Conservation (phyloP, 331 rosid species). For the Prunus yedoensis region DNA sequence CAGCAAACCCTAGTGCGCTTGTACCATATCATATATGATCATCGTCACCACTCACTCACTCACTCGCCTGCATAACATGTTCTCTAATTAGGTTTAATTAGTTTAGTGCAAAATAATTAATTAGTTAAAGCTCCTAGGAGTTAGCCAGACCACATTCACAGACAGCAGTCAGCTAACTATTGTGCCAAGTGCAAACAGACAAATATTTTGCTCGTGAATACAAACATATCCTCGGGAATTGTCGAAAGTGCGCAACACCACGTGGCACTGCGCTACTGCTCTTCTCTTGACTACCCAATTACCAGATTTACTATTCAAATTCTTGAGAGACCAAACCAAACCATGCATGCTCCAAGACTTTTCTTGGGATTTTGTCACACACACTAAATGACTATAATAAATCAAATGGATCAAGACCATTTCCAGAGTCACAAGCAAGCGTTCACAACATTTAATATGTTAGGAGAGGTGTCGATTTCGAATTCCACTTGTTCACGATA, state of each 20-base stretch:
- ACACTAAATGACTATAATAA: background rate
- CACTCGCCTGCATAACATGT: conserved; percentile 27
- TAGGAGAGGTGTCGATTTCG: too few relatives aligned
- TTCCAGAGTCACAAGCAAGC: too few relatives aligned
- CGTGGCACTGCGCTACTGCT: conserved; percentile 30
- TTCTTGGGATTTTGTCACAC: conserved; percentile 13
- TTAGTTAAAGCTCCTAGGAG: conserved; percentile 34
- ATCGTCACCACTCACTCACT: background rate
- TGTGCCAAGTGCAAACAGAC: conserved; percentile 51
- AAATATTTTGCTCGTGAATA: conserved; percentile 50
- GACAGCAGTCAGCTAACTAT: conserved; percentile 25
- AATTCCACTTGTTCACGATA: too few relatives aligned
- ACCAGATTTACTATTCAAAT: background rate
- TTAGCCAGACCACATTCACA: conserved; percentile 31
- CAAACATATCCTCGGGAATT: conserved; percentile 52
- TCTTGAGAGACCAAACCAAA: conserved; percentile 3
- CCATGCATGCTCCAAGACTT: conserved; percentile 18
- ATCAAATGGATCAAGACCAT: background rate
- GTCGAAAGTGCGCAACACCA: conserved; percentile 42
- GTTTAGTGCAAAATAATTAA: background rate
- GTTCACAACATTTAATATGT: too few relatives aligned
- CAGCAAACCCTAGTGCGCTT: conserved; percentile 12
- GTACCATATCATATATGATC: conserved; percentile 1
- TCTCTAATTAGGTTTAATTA: background rate
- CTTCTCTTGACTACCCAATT: conserved; percentile 20